Evolutionary conservation across 139 green algal genomes (phyloP).

Genomic region (Auxenochlorella pyrenoidosa): DNA sequence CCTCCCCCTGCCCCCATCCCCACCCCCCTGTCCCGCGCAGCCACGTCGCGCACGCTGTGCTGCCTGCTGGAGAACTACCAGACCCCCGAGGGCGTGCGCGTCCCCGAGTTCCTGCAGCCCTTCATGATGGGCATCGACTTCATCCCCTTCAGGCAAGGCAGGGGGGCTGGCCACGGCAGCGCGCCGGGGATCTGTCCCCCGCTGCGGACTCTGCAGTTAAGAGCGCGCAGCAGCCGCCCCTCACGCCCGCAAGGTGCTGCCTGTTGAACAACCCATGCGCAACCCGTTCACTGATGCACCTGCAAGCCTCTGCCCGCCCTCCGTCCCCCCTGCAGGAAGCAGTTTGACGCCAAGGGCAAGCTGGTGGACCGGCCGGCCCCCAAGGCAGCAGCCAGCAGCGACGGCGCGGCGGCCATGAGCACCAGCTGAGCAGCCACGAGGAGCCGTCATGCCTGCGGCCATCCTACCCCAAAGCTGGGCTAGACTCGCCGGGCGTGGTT

Average conservation of each 20-base stretch:
- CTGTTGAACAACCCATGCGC: too few species aligned
- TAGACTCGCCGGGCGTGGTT: too few species aligned
- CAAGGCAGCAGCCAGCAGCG: constrained; percentile 3
- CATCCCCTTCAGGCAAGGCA: constrained; percentile 80
- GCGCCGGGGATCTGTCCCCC: too few species aligned
- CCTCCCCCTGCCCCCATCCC: too few species aligned
- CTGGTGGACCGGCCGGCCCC: constrained; percentile 54
- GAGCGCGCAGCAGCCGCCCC: too few species aligned
- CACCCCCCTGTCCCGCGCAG: constrained; percentile 40
- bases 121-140: constrained; percentile 96
- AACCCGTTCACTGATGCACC: too few species aligned
- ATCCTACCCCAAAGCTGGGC: too few species aligned
- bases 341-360: constrained; percentile 77
- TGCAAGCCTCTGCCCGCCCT: too few species aligned
- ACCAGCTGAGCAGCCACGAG: constrained; percentile 18
- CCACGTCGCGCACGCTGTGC: constrained; percentile 97
- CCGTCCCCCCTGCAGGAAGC: constrained; percentile 41
- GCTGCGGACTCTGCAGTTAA: too few species aligned
- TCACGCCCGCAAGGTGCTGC: too few species aligned
- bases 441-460: too few species aligned
- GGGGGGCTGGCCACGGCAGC: background rate
- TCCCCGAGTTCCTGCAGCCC: constrained; percentile 82
- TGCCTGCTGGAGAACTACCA: constrained; percentile 99
- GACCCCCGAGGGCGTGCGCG: constrained; percentile 80
- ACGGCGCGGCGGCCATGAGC: constrained; percentile 26